Evolutionary conservation across 1,139 yeast species (phyloP).

Genomic region (Candida sp.): DNA sequence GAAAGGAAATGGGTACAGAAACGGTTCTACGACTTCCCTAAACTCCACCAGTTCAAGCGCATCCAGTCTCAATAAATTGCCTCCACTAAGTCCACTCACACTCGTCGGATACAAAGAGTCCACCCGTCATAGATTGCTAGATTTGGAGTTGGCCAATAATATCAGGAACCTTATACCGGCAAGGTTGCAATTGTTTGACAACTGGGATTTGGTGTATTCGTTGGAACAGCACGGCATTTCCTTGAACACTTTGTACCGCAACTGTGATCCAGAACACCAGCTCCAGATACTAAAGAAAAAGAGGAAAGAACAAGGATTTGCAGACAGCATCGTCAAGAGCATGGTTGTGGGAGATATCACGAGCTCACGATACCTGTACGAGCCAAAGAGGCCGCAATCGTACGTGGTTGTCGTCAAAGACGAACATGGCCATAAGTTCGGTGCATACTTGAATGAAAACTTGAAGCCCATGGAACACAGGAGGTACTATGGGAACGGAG

Average conservation of each 20-base stretch:
- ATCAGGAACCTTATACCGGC: conserved; percentile 77
- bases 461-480: conserved; percentile 71
- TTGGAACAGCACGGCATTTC: conserved; percentile 94
- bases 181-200: conserved; percentile 73
- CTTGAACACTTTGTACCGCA: conserved; percentile 69
- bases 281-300: conserved; percentile 21
- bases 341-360: conserved; percentile 30
- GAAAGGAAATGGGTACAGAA: conserved; percentile 10
- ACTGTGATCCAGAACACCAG: conserved; percentile 38
- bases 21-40: conserved; percentile 9
- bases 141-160: conserved; percentile 68
- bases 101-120: conserved; percentile 58
- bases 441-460: conserved; percentile 81
- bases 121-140: conserved; percentile 63
- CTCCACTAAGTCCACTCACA: conserved; percentile 37
- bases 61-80: conserved; percentile 17
- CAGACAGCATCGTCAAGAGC: conserved; percentile 35
- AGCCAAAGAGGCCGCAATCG: conserved; percentile 55
- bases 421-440: conserved; percentile 67
- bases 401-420: conserved; percentile 76
- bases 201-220: conserved; percentile 82
- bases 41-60: conserved; percentile 7
- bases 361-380: conserved; percentile 17
- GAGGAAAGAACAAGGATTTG: conserved; percentile 37
- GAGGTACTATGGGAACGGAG: conserved; percentile 92